Evolutionary conservation across 225 moss, liverwort and hornwort species (phyloP), one percentile per base, ranked within the genome.

Genomic region (Physcomitrium patens): DNA sequence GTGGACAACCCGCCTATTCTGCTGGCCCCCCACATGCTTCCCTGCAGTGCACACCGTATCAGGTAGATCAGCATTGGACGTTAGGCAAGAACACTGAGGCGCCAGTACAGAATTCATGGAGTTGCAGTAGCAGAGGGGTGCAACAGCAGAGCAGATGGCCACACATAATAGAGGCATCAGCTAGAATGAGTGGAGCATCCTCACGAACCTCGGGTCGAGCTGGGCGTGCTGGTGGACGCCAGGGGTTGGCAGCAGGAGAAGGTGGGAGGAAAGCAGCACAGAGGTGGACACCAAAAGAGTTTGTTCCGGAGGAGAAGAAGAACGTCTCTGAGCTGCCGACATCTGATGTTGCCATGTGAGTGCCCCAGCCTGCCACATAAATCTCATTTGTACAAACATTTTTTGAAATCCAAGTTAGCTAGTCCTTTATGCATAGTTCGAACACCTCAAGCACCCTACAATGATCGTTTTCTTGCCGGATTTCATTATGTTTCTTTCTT

Each of bases 61-160:
- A 62, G 69, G 60, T 49, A 18, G 74, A 75, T 37, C 78, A 70
- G 11, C 70, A 61, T 9, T 82, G 74, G 82, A 20, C 78, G 45
- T n/a, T 24, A 0, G 59, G n/a, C 3, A 48, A 43, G 31, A 28
- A 18, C 0, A 18, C 13, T 22, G 82, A 75, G 41, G 70, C 26
- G 31, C 31, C 31, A 16, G 42, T 19, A 41, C 75, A 43, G 37
- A 62, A 27, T 65, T 43, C 70, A 78, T 60, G 78, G 43, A 28
- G 46, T 45, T 75, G 54, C 8, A 18, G 14, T 26, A 42, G 15
- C 31, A 41, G 12, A 28, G 44, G 23, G 9, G 12, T 60, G 63
- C 73, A 69, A 67, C 79, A 76, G 54, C 79, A 79, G 7, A 72
- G 68, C 44, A 83, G n/a, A 62, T 79, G 83, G 79, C 41, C 83